Percentiles rank a stretch among this genome's conserved stretches.
phyloP scores from a whole-genome alignment of 1,284 basidiomycete species.

The Moesziomyces sp. region DNA sequence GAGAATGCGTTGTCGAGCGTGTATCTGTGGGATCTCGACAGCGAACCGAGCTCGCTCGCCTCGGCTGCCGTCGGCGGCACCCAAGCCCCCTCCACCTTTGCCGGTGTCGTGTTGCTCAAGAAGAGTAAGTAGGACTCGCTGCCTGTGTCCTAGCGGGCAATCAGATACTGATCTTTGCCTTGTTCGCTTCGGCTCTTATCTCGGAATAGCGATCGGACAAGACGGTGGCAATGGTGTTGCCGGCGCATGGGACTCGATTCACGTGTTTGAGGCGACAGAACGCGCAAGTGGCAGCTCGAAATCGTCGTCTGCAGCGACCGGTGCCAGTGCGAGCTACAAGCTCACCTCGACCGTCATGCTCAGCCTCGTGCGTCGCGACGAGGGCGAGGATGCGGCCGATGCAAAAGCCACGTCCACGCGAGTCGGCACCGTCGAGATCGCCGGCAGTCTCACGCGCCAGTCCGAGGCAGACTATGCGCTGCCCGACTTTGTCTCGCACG shows the following conservation, averaged over 20 bases:
- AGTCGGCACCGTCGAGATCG: conserved; percentile 82
- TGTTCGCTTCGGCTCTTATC: not conserved
- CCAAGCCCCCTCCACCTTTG: conserved; percentile 76
- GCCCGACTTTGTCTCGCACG: conserved; percentile 74
- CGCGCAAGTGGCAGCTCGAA: conserved; percentile 68
- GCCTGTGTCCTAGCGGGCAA: not conserved
- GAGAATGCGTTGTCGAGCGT: conserved; percentile 97
- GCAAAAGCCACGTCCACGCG: conserved; percentile 47
- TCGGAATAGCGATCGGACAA: conserved; percentile 33
- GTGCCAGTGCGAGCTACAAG: conserved; percentile 92
- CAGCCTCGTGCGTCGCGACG: conserved; percentile 79
- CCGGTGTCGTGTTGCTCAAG: conserved; percentile 94
- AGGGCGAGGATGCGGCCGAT: conserved; percentile 60
- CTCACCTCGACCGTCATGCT: conserved; percentile 97
- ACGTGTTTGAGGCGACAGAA: conserved; percentile 94
- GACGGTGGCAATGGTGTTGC: conserved; percentile 57
- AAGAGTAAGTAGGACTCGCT: conserved; percentile 76
- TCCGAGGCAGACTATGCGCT: conserved; percentile 72
- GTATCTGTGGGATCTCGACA: conserved; percentile 97
- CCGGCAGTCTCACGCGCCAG: conserved; percentile 97
- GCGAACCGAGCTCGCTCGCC: conserved; percentile 68
- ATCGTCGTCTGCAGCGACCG: conserved; percentile 63
- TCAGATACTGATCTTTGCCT: not conserved
- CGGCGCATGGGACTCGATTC: conserved; percentile 96
- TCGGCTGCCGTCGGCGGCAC: conserved; percentile 26